Percentiles rank a stretch among this genome's conserved stretches.
These are phyloP conservation scores for Epichloe hybrida DNA, from an alignment of 2,329 filamentous ascomycete species.

Conservation along the genomic window DNA sequence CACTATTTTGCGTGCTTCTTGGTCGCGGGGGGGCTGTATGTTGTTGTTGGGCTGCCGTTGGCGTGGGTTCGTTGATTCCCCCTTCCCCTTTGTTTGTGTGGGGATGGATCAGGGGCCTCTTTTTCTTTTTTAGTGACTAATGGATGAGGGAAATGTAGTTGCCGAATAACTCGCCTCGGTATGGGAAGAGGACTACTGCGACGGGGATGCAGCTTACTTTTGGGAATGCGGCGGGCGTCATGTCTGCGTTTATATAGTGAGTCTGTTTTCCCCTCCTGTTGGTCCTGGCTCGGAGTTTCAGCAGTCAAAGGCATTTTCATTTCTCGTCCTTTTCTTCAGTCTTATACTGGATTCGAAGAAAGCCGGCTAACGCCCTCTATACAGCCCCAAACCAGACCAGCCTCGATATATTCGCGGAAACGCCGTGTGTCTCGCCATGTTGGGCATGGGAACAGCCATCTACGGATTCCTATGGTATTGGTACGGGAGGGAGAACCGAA, in stretches of 20 bases:
- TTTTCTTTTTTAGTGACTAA: not conserved
- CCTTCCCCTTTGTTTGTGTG: not conserved
- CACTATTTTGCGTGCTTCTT: conserved; percentile 67
- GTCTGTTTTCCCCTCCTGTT: conserved; percentile 4
- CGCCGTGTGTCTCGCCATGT: conserved; percentile 44
- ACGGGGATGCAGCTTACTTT: conserved; percentile 58
- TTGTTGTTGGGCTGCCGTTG: conserved; percentile 40
- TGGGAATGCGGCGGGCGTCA: conserved; percentile 58
- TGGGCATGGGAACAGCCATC: conserved; percentile 37
- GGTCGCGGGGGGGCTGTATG: conserved; percentile 60
- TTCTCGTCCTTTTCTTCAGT: not conserved
- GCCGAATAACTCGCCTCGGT: conserved; percentile 56
- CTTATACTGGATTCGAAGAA: too few species aligned
- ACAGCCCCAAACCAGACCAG: conserved; percentile 30
- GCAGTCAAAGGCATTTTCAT: not conserved
- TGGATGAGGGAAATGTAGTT: conserved; percentile 17
- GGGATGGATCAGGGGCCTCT: too few species aligned
- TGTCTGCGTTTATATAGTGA: conserved; percentile 54
- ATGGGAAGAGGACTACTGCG: conserved; percentile 62
- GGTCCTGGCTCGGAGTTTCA: not conserved
- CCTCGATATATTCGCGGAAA: conserved; percentile 50
- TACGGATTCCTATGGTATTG: conserved; percentile 43
- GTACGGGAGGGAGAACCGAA: conserved; percentile 34
- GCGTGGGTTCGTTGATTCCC: conserved; percentile 29
- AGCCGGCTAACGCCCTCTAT: not conserved